Evolutionary conservation across 345 rosid species (phyloP), one percentile per base, ranked within the genome.

Genomic region (Salix brachista): DNA sequence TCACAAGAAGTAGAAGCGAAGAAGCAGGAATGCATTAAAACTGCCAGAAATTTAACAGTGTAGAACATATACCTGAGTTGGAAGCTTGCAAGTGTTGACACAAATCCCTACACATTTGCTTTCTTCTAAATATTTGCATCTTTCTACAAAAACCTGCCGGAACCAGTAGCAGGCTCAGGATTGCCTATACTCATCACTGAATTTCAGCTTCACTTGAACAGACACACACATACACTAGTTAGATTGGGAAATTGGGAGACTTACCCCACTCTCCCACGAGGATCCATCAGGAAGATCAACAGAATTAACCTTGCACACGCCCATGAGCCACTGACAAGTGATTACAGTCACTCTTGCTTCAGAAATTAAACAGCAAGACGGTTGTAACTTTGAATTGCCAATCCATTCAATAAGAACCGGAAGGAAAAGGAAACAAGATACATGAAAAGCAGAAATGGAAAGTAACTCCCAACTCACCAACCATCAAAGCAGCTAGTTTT

Each of bases 311-410:
- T 74, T 81, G 87, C 90, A 87, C 44, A 76, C 76, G 30, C 99
- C 99, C 97, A 93, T 93, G 1, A 95, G 94, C 99, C 99, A 95
- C 78, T 90, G 97, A 84, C 99, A 95, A 44, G 97, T 95, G 80
- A 92, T 41, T 26, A 81, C 90, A 37, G 97, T 93, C 79, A 89
- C 97, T 81, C 97, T 91, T 30, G 99, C 97, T 95, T 80, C 79
- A 74, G 64, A 64, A 75, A 66, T 39, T 23, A 60, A 65, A 34
- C 3, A 34, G 7, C 0, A 8, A 19, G 13, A 14, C 36, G 13
- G 13, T 39, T 61, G 3, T 21, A 61, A 3, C 13, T 11, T 19
- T 61, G 23, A 21, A 65, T 2, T 2, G 46, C 10, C 65, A 50
- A 71, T 54, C 7, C 30, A 5, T 54, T 71, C n/a, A n/a, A 41